Evolutionary conservation across 1,284 basidiomycete species (phyloP).

Genomic region (Amylostereum chailletii): DNA sequence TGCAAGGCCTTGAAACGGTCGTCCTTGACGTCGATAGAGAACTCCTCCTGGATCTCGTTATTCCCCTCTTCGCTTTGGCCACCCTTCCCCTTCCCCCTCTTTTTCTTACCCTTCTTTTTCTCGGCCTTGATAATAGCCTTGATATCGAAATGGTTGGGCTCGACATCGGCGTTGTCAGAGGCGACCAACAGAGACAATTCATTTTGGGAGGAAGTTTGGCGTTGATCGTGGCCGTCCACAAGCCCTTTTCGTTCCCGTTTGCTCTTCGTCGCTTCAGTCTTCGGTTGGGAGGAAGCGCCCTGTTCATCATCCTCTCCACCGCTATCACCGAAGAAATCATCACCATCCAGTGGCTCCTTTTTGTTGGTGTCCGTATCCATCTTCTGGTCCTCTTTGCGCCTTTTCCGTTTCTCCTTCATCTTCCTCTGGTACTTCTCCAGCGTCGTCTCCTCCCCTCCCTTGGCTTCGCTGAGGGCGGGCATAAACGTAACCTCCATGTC

Average conservation of each 20-base stretch:
- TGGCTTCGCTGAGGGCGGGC: slow-evolving; percentile 62
- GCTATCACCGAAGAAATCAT: slow-evolving; percentile 70
- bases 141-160: slow-evolving; percentile 84
- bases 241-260: slow-evolving; percentile 11
- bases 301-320: slow-evolving; percentile 32
- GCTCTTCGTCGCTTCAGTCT: slow-evolving; percentile 21
- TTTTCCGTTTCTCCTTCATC: slow-evolving; percentile 78
- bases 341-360: slow-evolving; percentile 23
- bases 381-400: slow-evolving; percentile 63
- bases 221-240: slow-evolving; percentile 10
- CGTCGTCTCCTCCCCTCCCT: slow-evolving; percentile 68
- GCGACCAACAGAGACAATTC: slow-evolving; percentile 61
- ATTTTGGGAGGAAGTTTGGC: slow-evolving; percentile 36
- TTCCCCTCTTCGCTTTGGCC: slow-evolving; percentile 36
- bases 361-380: slow-evolving; percentile 19
- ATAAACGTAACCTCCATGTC: slow-evolving; percentile 94
- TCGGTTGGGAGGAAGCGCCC: slow-evolving; percentile 16
- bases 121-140: slow-evolving; percentile 85
- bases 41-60: slow-evolving; percentile 66
- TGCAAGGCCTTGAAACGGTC: slow-evolving; percentile 83
- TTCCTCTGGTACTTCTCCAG: slow-evolving; percentile 81
- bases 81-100: slow-evolving; percentile 40
- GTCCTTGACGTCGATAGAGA: slow-evolving; percentile 82
- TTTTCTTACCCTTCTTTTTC: slow-evolving; percentile 44
- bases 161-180: slow-evolving; percentile 43